A percentile compares a stretch with the other conserved stretches of the same genome.
These are phyloP conservation scores for Ceratobasidium sp. DNA, from an alignment of 1,284 basidiomycete species.

Conservation along the genomic window DNA sequence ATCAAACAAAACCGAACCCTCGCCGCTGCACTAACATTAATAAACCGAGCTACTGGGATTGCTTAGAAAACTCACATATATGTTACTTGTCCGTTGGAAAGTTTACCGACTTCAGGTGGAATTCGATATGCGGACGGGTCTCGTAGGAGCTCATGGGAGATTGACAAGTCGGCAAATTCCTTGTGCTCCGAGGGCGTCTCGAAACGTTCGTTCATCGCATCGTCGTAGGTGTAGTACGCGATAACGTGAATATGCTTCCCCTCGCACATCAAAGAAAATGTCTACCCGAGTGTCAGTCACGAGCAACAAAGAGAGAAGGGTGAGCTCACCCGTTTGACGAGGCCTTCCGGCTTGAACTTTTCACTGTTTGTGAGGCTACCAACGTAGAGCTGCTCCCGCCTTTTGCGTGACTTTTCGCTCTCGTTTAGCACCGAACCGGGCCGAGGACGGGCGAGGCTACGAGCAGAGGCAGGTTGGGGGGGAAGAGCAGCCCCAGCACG, in stretches of 20 bases:
- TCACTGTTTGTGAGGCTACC: conserved; percentile 36
- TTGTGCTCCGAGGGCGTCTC: conserved; percentile 35
- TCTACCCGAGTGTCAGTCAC: background rate
- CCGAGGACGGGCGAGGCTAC: conserved; percentile 40
- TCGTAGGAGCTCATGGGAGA: conserved; percentile 14
- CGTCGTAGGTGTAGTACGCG: conserved; percentile 41
- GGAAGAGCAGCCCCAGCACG: conserved; percentile 24
- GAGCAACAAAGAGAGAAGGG: background rate
- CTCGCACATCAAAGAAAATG: conserved; percentile 31
- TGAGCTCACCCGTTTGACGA: conserved; percentile 32
- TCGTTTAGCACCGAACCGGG: conserved; percentile 3
- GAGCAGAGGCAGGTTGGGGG: conserved; percentile 18
- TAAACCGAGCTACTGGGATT: background rate
- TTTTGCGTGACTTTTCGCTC: conserved; percentile 27
- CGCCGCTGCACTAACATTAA: conserved; percentile 22
- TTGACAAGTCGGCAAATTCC: conserved; percentile 11
- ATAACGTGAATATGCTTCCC: conserved; percentile 42
- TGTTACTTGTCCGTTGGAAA: conserved; percentile 14
- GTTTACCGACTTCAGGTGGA: conserved; percentile 26
- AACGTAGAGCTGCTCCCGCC: conserved; percentile 31
- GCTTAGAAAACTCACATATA: conserved; percentile 29
- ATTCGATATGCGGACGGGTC: conserved; percentile 32
- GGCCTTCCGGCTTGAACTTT: conserved; percentile 37
- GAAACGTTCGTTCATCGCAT: conserved; percentile 38
- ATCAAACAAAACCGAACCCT: conserved; percentile 13